Base-by-base conservation (phyloP, 441 rosid species). In the Isatis lusitanica region DNA sequence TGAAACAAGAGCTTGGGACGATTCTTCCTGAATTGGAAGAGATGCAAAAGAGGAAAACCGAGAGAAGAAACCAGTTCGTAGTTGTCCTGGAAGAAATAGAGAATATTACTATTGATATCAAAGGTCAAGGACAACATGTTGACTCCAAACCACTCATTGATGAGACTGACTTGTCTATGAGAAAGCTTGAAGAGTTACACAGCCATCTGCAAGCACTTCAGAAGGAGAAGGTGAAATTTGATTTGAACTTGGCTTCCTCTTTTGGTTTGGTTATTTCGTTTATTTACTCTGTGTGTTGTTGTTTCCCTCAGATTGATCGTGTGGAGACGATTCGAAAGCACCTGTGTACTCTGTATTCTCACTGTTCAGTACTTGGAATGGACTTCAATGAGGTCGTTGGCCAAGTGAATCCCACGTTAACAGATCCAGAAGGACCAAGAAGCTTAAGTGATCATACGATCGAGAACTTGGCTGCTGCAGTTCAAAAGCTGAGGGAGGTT, bases 121-220 rank as follows among this genome's bases (percentile, higher is more conserved):
- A 68, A 75, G 90, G 84, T 43, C 81, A 84, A 17, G 63, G 81
- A 4, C 74, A 71, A 73, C 76, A 63, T 57, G 63, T 70, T 33
- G 63, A 75, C 43, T 42, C 80, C 1, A 70, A 76, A 65, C 30
- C 61, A 33, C 65, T 71, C 46, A 70, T 87, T 26, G 91, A 93
- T 75, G 99, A 93, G 77, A 67, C 91, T 72, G 97, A 90, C 71
- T 74, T 93, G 66, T 91, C 99, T 53, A 73, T 87, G 77, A 86
- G 90, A 81, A 93, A 88, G 83, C 93, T 96, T 65, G 97, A 96
- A 72, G 98, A 96, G 75, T 83, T 93, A 75, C 90, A 90, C 24
- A 79, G 78, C 43, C 86, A 89, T 69, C 88, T 96, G 47, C 88
- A 84, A 66, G 83, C 79, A 51, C 98, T 93, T 74, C 94, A 90